phyloP scores from a whole-genome alignment of 2,329 filamentous ascomycete species.

The Cryoendolithus antarcticus region DNA sequence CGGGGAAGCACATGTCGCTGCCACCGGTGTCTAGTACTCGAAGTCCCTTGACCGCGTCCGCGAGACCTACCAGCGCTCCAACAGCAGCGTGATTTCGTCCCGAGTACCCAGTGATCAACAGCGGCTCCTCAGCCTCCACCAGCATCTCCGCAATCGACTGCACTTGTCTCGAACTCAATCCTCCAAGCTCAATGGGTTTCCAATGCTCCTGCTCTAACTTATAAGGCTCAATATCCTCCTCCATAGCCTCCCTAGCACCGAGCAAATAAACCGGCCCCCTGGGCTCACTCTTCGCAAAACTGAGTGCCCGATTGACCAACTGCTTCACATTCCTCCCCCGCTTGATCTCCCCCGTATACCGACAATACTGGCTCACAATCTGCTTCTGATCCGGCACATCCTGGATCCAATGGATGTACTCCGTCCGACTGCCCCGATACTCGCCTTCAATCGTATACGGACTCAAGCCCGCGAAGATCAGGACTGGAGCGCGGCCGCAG shows the following conservation, averaged over 20 bases:
- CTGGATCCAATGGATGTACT: constrained; percentile 81
- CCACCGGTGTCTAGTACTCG: constrained; percentile 65
- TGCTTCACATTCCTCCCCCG: constrained; percentile 78
- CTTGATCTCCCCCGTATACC: constrained; percentile 73
- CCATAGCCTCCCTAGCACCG: constrained; percentile 71
- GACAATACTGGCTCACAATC: constrained; percentile 74
- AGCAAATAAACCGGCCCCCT: constrained; percentile 69
- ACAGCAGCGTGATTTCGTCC: constrained; percentile 57
- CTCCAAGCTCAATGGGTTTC: constrained; percentile 58
- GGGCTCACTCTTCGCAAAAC: constrained; percentile 67
- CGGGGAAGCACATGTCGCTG: constrained; percentile 71
- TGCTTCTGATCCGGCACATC: constrained; percentile 71
- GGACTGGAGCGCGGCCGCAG: constrained; percentile 58
- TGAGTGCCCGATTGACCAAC: constrained; percentile 72
- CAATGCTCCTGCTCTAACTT: constrained; percentile 56
- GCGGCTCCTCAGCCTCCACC: constrained; percentile 50
- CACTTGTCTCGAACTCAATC: constrained; percentile 42
- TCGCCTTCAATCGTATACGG: constrained; percentile 70
- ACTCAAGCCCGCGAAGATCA: constrained; percentile 67
- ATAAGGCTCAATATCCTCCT: constrained; percentile 69
- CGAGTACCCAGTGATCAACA: constrained; percentile 59
- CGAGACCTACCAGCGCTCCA: constrained; percentile 51
- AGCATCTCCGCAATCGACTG: constrained; percentile 51
- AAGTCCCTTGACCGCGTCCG: constrained; percentile 54
- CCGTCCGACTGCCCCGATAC: constrained; percentile 62